phyloP scores from a whole-genome alignment of 441 rosid genomes.

The Rhodomyrtus psidioides region DNA sequence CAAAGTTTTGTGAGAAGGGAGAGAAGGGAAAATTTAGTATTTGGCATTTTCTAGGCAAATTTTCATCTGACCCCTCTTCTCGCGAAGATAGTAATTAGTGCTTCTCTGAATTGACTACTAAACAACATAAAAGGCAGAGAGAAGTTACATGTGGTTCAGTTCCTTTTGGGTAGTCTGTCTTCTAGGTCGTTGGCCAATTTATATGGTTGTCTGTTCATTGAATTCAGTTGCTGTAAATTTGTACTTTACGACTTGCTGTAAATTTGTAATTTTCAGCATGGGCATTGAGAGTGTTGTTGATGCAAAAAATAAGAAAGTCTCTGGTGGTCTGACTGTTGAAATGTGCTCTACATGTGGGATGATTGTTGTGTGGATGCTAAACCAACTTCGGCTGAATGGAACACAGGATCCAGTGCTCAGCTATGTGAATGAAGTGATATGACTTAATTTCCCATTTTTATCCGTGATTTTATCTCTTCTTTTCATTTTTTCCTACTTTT shows the following conservation, averaged over 20 bases:
- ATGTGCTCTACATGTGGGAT: conserved; percentile 68
- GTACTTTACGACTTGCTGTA: neutral
- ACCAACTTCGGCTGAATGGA: conserved; percentile 56
- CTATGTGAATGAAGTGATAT: conserved; percentile 45
- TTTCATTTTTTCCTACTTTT: neutral
- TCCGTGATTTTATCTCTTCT: neutral
- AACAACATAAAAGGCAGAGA: neutral
- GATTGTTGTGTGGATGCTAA: conserved; percentile 76
- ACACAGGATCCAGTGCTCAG: conserved; percentile 45
- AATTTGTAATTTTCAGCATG: conserved; percentile 26
- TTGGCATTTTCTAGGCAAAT: no score
- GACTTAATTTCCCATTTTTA: neutral
- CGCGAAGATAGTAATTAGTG: no score
- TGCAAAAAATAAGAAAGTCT: conserved; percentile 17
- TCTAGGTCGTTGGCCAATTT: neutral
- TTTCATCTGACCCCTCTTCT: no score
- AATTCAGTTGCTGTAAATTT: neutral
- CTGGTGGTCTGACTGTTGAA: conserved; percentile 26
- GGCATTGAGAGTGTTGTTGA: conserved; percentile 66
- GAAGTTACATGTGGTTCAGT: neutral
- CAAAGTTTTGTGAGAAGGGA: no score
- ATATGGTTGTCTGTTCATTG: neutral
- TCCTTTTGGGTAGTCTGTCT: neutral
- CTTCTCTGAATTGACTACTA: neutral
- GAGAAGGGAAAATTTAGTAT: no score